These are phyloP conservation scores for Fusarium tuaranense DNA, from an alignment of 2,329 filamentous ascomycete genomes.

Conservation along the genomic window DNA sequence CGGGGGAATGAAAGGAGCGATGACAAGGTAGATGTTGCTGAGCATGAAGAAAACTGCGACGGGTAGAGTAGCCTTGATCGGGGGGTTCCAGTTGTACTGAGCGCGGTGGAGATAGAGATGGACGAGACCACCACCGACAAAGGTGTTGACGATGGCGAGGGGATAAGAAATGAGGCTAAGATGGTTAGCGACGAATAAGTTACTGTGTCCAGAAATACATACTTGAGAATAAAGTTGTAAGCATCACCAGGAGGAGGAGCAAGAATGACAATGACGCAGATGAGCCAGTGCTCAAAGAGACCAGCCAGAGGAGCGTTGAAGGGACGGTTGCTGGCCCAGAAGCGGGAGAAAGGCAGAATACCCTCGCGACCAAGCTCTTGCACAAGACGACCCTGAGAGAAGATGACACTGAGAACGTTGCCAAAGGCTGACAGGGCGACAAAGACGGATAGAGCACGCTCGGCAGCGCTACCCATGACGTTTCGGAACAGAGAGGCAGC, in stretches of 20 bases:
- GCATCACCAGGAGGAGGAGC: conserved; percentile 75
- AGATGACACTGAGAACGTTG: conserved; percentile 76
- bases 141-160: conserved; percentile 67
- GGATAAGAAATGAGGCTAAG: conserved; percentile 72
- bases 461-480: conserved; percentile 65
- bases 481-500: conserved; percentile 68
- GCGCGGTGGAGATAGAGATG: conserved; percentile 64
- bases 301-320: conserved; percentile 72
- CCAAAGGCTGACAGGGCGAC: conserved; percentile 76
- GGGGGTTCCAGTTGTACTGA: conserved; percentile 64
- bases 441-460: conserved; percentile 72
- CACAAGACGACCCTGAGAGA: conserved; percentile 74
- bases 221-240: conserved; percentile 73
- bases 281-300: conserved; percentile 72
- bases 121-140: conserved; percentile 65
- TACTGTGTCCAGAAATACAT: conserved; percentile 17
- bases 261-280: conserved; percentile 74
- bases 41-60: conserved; percentile 69
- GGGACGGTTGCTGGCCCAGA: conserved; percentile 74
- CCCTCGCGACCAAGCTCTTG: conserved; percentile 76
- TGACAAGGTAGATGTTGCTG: conserved; percentile 70
- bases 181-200: not conserved
- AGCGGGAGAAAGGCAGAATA: conserved; percentile 70
- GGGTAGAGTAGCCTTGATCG: conserved; percentile 65
- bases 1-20: conserved; percentile 69